phyloP scores from a whole-genome alignment of 2,329 filamentous ascomycete species.

The Aureobasidium leucospermi region DNA sequence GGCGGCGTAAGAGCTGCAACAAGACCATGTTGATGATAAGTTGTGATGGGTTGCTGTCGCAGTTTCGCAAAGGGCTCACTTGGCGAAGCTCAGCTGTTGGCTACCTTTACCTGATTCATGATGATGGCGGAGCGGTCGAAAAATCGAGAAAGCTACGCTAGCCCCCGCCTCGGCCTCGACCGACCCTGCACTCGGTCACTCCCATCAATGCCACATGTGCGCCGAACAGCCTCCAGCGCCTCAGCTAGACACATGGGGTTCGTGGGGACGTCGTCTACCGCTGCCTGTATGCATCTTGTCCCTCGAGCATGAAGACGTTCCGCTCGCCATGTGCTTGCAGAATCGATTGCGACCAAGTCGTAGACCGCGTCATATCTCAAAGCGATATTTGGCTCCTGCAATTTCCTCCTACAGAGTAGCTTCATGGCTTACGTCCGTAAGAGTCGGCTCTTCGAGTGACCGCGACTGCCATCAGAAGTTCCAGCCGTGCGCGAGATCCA shows the following conservation, averaged over 20 bases:
- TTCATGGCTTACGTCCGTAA: background rate
- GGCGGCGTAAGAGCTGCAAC: background rate
- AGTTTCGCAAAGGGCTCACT: background rate
- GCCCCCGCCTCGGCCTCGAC: slow-evolving; percentile 2
- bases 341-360: background rate
- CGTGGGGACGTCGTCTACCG: background rate
- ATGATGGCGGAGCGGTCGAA: background rate
- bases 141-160: slow-evolving; percentile 3
- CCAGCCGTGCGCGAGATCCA: slow-evolving; percentile 1
- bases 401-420: background rate
- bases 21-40: background rate
- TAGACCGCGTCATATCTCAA: background rate
- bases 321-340: background rate
- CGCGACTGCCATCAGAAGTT: background rate
- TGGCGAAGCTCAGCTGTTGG: background rate
- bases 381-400: background rate
- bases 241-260: background rate
- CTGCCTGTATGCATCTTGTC: background rate
- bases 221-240: background rate
- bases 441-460: background rate
- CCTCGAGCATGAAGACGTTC: background rate
- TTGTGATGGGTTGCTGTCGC: background rate
- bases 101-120: slow-evolving; percentile 3
- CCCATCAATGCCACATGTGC: background rate
- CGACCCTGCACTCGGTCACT: background rate